A percentile compares a stretch with the other conserved stretches of the same genome.
Evolutionary conservation across 2,329 filamentous ascomycete species (phyloP).

Genomic region (Exophiala bonariae): DNA sequence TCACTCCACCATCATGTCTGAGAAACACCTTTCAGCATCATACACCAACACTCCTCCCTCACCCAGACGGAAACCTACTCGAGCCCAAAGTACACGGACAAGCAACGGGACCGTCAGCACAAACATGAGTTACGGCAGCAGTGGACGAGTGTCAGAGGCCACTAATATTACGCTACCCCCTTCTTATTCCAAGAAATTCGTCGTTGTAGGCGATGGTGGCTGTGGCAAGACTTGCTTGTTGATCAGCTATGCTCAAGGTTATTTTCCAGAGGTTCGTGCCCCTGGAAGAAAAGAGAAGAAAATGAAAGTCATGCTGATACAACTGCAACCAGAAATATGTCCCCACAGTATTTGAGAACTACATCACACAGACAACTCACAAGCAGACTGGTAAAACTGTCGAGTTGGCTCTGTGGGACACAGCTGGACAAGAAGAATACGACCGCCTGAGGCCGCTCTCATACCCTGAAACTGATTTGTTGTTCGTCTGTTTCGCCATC

Average conservation of each 20-base stretch:
- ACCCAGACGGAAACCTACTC: conserved; percentile 47
- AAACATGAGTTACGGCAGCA: conserved; percentile 67
- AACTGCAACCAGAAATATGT: conserved; percentile 82
- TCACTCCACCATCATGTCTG: conserved; percentile 26
- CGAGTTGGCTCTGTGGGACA: conserved; percentile 97
- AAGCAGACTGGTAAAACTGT: conserved; percentile 86
- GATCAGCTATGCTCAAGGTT: conserved; percentile 98
- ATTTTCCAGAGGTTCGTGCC: conserved; percentile 86
- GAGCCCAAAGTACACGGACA: conserved; percentile 60
- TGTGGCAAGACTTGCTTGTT: conserved; percentile 98
- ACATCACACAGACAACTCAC: conserved; percentile 96
- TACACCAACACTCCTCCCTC: conserved; percentile 29
- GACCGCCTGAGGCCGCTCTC: conserved; percentile 92
- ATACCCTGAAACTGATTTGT: conserved; percentile 95
- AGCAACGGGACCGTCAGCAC: conserved; percentile 92
- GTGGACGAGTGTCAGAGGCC: conserved; percentile 71
- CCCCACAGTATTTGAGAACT: conserved; percentile 98
- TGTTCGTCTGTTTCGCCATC: conserved; percentile 99
- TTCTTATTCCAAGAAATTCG: conserved; percentile 97
- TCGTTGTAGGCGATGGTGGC: conserved; percentile 95
- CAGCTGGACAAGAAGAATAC: conserved; percentile 97
- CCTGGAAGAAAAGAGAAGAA: not conserved
- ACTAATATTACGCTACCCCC: conserved; percentile 89
- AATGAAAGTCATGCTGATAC: conserved; percentile 1
- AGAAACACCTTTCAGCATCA: conserved; percentile 23